Conservation (phyloP, 106 monocot genomes). For the Allium fistulosum region DNA sequence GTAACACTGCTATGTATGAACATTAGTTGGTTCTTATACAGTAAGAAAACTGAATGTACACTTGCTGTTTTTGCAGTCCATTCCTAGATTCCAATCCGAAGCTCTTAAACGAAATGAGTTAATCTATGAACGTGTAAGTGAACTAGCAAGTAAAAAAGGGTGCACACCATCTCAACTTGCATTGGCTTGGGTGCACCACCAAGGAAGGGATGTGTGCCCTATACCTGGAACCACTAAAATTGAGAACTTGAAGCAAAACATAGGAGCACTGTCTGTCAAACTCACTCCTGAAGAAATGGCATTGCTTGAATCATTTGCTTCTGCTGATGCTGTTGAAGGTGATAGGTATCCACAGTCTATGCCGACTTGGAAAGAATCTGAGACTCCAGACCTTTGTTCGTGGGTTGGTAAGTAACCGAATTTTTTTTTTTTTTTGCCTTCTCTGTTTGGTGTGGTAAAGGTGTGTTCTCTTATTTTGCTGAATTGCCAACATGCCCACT, state of each 20-base stretch:
- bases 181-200: slow-evolving; percentile 76
- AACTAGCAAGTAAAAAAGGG: slow-evolving; percentile 53
- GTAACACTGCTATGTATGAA: no score
- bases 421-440: no score
- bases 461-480: slow-evolving; percentile 7
- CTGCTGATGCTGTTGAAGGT: slow-evolving; percentile 18
- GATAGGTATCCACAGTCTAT: slow-evolving; percentile 17
- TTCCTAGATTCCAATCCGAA: slow-evolving; percentile 45
- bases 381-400: slow-evolving; percentile 39
- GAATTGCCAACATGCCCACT: no score
- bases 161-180: slow-evolving; percentile 81
- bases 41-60: no score
- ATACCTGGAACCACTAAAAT: slow-evolving; percentile 67
- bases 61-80: slow-evolving; percentile 3
- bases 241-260: slow-evolving; percentile 43
- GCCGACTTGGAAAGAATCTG: slow-evolving; percentile 33
- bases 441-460: no score
- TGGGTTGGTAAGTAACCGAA: slow-evolving; percentile 6
- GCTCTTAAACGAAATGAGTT: slow-evolving; percentile 42
- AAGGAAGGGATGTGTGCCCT: slow-evolving; percentile 71
- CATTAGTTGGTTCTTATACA: no score
- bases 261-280: slow-evolving; percentile 34
- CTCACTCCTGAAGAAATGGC: slow-evolving; percentile 39
- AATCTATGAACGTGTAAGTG: slow-evolving; percentile 58
- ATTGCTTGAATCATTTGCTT: slow-evolving; percentile 34